phyloP scores from a whole-genome alignment of 768 basidiomycete species.

The Aureoboletus auriporus region DNA sequence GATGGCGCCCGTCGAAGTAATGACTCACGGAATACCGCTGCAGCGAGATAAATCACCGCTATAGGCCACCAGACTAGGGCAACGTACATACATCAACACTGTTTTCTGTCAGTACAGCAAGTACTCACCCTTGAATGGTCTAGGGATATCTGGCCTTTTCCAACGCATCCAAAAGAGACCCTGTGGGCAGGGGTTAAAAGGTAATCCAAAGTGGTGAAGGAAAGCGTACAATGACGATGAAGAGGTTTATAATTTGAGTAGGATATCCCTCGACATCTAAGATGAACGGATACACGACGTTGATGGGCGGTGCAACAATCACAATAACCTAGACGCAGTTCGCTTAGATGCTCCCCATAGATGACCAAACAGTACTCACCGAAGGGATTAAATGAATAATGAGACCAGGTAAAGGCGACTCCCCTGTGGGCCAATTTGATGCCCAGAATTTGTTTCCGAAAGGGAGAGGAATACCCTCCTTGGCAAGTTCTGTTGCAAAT shows the following conservation, averaged over 20 bases:
- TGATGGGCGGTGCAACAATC: slow-evolving; percentile 50
- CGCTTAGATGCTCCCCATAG: not conserved
- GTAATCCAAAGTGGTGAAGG: slow-evolving; percentile 25
- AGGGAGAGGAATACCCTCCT: slow-evolving; percentile 59
- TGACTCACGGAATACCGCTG: slow-evolving; percentile 46
- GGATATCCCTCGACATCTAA: slow-evolving; percentile 52
- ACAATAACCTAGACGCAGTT: slow-evolving; percentile 40
- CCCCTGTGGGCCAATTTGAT: slow-evolving; percentile 57
- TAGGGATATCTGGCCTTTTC: slow-evolving; percentile 40
- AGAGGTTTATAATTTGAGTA: slow-evolving; percentile 51
- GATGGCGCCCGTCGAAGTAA: slow-evolving; percentile 4
- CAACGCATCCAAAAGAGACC: slow-evolving; percentile 57
- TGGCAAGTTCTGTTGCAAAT: slow-evolving; percentile 45
- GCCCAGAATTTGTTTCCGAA: slow-evolving; percentile 60
- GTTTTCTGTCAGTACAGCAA: accelerated
- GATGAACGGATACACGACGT: slow-evolving; percentile 58
- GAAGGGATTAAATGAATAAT: slow-evolving; percentile 55
- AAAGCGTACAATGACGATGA: slow-evolving; percentile 45
- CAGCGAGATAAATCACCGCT: slow-evolving; percentile 51
- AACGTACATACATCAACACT: slow-evolving; percentile 1
- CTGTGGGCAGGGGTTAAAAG: slow-evolving; percentile 21
- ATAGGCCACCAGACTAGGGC: slow-evolving; percentile 50
- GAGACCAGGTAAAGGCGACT: slow-evolving; percentile 52
- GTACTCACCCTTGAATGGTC: slow-evolving; percentile 51
- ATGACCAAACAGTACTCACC: slow-evolving; percentile 19